phyloP scores from a whole-genome alignment of 2,329 filamentous ascomycete genomes.

The Dothideomycetes sp. region DNA sequence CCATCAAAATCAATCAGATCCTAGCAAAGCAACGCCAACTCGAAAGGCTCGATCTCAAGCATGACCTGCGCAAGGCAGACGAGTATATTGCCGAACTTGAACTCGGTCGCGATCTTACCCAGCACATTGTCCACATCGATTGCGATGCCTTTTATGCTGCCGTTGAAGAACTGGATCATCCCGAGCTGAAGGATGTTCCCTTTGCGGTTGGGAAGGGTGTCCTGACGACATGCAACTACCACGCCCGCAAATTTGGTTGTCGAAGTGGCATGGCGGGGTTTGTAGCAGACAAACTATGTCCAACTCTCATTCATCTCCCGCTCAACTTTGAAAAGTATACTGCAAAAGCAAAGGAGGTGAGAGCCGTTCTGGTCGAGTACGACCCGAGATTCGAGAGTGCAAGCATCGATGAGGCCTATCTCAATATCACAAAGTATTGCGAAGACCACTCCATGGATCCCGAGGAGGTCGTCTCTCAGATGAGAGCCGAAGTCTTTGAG shows the following conservation, averaged over 20 bases:
- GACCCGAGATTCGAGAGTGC: conserved; percentile 86
- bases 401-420: conserved; percentile 90
- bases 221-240: conserved; percentile 71
- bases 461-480: conserved; percentile 62
- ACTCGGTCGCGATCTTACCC: conserved; percentile 64
- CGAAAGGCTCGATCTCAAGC: conserved; percentile 62
- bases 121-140: conserved; percentile 82
- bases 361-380: conserved; percentile 72
- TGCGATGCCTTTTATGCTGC: conserved; percentile 97
- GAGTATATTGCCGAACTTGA: conserved; percentile 74
- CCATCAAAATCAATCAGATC: conserved; percentile 74
- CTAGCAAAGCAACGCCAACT: conserved; percentile 63
- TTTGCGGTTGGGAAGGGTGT: conserved; percentile 80
- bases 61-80: conserved; percentile 66
- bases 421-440: conserved; percentile 87
- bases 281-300: conserved; percentile 88
- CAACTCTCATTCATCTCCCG: conserved; percentile 68
- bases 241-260: conserved; percentile 79
- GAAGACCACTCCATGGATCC: conserved; percentile 54
- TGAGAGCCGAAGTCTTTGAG: conserved; percentile 66
- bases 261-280: conserved; percentile 94
- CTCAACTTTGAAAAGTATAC: conserved; percentile 86
- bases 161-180: conserved; percentile 65
- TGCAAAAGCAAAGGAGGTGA: conserved; percentile 79
- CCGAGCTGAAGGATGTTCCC: conserved; percentile 73